Evolutionary conservation across 2,329 filamentous ascomycete genomes (phyloP).

Genomic region (Sporothrix luriei): DNA sequence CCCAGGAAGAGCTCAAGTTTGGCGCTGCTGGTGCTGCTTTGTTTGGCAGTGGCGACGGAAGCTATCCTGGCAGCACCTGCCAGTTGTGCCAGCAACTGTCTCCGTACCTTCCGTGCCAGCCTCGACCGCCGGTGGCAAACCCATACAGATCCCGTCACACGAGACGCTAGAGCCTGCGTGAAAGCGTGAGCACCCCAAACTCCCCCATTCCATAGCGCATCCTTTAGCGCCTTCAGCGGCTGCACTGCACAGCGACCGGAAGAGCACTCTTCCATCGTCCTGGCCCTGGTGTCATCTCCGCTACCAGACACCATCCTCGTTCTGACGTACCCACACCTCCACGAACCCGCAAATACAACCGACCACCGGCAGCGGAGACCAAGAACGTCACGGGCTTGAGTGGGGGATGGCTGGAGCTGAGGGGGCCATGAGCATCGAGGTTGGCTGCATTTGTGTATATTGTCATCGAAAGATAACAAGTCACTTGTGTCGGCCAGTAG

Average conservation of each 20-base stretch:
- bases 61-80: neutral
- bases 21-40: too few relatives aligned
- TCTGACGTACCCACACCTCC: constrained; percentile 2
- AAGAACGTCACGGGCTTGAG: neutral
- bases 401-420: neutral
- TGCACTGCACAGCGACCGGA: neutral
- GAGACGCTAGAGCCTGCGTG: neutral
- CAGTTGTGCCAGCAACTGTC: neutral
- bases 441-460: neutral
- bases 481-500: too few relatives aligned
- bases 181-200: neutral
- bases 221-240: constrained; percentile 3
- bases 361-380: neutral
- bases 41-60: neutral
- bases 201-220: neutral
- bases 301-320: too few relatives aligned
- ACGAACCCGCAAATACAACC: neutral
- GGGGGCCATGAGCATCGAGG: neutral
- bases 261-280: constrained; percentile 22
- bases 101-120: neutral
- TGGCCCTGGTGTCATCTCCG: neutral
- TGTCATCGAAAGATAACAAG: neutral
- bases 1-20: neutral
- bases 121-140: constrained; percentile 21
- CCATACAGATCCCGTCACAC: neutral